Percentiles rank a stretch among this genome's conserved stretches.
Conservation (phyloP, 1,284 basidiomycete species). For the Xanthoconium separans region DNA sequence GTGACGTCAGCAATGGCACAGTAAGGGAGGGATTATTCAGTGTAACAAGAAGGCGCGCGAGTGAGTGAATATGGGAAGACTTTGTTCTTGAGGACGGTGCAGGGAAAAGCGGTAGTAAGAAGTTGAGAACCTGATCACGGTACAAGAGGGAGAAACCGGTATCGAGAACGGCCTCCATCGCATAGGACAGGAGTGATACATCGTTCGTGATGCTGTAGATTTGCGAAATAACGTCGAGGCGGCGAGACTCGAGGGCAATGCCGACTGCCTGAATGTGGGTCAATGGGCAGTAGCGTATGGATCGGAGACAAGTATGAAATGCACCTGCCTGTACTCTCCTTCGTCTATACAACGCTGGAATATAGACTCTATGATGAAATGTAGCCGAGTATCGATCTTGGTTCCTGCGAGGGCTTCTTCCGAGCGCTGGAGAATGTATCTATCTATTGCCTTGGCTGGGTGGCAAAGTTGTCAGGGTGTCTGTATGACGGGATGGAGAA, state of each 20-base stretch:
- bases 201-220: conserved; percentile 76
- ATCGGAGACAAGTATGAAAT: conserved; percentile 20
- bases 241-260: conserved; percentile 86
- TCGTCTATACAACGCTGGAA: conserved; percentile 82
- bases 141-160: conserved; percentile 79
- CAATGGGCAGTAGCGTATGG: conserved; percentile 9
- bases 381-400: conserved; percentile 76
- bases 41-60: conserved; percentile 88
- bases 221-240: conserved; percentile 80
- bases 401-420: conserved; percentile 47
- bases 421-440: conserved; percentile 69
- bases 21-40: conserved; percentile 78
- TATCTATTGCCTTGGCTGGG: conserved; percentile 90
- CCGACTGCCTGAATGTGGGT: conserved; percentile 72
- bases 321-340: conserved; percentile 85
- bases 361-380: conserved; percentile 84
- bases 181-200: conserved; percentile 79
- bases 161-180: conserved; percentile 87
- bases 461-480: conserved; percentile 7
- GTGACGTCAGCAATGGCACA: conserved; percentile 65
- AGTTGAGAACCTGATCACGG: conserved; percentile 81
- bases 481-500: background rate
- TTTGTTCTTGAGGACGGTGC: conserved; percentile 64
- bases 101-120: conserved; percentile 83
- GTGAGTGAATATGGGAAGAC: conserved; percentile 69